phyloP scores from a whole-genome alignment of 208 protist genomes.

The Trypanosoma avium region DNA sequence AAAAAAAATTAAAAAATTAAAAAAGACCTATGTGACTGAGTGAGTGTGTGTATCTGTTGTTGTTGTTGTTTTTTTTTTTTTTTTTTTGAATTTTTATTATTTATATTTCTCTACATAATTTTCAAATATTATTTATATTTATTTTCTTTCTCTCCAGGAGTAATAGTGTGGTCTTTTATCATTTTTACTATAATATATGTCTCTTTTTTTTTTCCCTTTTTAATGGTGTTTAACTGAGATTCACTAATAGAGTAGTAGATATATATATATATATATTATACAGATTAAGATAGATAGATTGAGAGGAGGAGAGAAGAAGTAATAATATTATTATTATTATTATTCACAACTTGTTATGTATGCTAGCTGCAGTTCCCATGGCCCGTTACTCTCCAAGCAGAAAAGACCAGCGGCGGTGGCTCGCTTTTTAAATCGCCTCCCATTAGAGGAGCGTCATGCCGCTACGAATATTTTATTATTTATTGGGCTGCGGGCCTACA shows the following conservation, averaged over 20 bases:
- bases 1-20: not conserved
- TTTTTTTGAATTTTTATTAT: not conserved
- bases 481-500: slow-evolving; percentile 25
- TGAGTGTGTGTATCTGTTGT: not conserved
- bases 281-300: too few species aligned
- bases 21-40: not conserved
- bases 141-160: slow-evolving; percentile 1
- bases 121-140: too few species aligned
- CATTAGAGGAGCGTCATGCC: slow-evolving; percentile 27
- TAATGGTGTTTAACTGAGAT: too few species aligned
- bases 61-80: not conserved
- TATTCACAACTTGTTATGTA: too few species aligned
- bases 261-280: too few species aligned
- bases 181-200: too few species aligned
- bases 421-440: slow-evolving; percentile 27
- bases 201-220: too few species aligned
- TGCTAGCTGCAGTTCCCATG: not conserved
- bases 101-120: too few species aligned
- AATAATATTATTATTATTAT: too few species aligned
- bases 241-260: too few species aligned
- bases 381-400: slow-evolving; percentile 7
- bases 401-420: slow-evolving; percentile 25
- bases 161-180: too few species aligned
- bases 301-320: too few species aligned
- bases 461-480: slow-evolving; percentile 24